phyloP scores from a whole-genome alignment of 768 basidiomycete genomes.

The Boletus coccyginus region DNA sequence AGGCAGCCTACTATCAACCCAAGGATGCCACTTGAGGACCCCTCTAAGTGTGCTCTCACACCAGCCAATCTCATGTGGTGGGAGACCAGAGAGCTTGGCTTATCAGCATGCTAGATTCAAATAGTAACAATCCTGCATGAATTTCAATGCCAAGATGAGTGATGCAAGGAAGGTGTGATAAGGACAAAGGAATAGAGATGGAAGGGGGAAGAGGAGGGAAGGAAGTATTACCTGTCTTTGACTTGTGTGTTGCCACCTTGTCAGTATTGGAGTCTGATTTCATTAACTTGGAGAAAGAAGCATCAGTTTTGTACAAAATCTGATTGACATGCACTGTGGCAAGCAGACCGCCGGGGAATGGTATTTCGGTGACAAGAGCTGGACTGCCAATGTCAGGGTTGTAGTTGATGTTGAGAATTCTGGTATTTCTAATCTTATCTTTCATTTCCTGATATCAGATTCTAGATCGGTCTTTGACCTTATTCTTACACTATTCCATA shows the following conservation, averaged over 20 bases:
- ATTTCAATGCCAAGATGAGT: slow-evolving; percentile 87
- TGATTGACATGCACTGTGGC: slow-evolving; percentile 46
- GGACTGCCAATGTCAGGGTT: slow-evolving; percentile 35
- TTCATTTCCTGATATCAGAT: too few species aligned
- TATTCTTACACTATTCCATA: too few species aligned
- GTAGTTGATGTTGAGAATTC: slow-evolving; percentile 33
- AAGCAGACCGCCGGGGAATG: slow-evolving; percentile 27
- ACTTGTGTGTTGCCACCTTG: slow-evolving; percentile 7
- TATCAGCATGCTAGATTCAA: too few species aligned
- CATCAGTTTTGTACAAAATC: slow-evolving; percentile 13
- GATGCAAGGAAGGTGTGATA: slow-evolving; percentile 51
- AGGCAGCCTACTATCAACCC: too few species aligned
- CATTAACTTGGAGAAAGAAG: slow-evolving; percentile 10
- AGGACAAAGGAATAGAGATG: slow-evolving; percentile 73
- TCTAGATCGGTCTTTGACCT: too few species aligned
- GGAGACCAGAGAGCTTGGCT: too few species aligned
- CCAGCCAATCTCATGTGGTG: too few species aligned
- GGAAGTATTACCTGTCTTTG: slow-evolving; percentile 14
- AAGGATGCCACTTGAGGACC: too few species aligned
- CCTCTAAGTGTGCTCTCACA: too few species aligned
- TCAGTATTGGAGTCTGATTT: slow-evolving; percentile 12
- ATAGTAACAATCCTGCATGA: slow-evolving; percentile 80
- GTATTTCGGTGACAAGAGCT: slow-evolving; percentile 3
- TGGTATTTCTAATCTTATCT: too few species aligned
- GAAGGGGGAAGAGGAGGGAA: slow-evolving; percentile 54